Conservation (phyloP, 352 stramenopile species). For the Phytophthora rubi region DNA sequence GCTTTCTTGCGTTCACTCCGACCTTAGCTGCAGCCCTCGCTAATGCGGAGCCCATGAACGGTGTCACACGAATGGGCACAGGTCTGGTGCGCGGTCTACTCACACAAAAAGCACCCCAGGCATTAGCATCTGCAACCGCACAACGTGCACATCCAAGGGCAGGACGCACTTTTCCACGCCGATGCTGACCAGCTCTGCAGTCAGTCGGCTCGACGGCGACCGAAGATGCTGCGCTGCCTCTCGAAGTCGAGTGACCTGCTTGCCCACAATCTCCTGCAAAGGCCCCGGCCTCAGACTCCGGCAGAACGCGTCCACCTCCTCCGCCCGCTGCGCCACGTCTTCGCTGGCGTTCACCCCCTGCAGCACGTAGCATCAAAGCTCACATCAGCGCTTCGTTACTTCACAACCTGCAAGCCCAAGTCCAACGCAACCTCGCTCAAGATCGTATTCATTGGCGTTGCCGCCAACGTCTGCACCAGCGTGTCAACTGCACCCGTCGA, state of each 20-base stretch:
- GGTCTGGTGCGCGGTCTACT: conserved; percentile 28
- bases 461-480: conserved; percentile 31
- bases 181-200: conserved; percentile 21
- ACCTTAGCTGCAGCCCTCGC: conserved; percentile 30
- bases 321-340: conserved; percentile 42
- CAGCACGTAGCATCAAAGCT: background rate
- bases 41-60: conserved; percentile 42
- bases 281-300: conserved; percentile 48
- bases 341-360: conserved; percentile 50
- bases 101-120: background rate
- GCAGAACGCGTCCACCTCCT: conserved; percentile 53
- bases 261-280: conserved; percentile 55
- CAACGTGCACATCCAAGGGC: background rate
- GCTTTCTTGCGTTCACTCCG: conserved; percentile 40
- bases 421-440: conserved; percentile 14
- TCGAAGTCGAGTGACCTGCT: conserved; percentile 48
- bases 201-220: conserved; percentile 20
- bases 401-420: background rate
- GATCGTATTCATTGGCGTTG: conserved; percentile 4
- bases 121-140: background rate
- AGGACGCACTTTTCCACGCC: conserved; percentile 20
- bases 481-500: conserved; percentile 26
- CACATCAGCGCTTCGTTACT: background rate
- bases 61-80: conserved; percentile 31
- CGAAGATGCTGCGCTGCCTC: conserved; percentile 42